Evolutionary conservation across 2,329 filamentous ascomycete genomes (phyloP), one percentile per base, ranked within the genome.

Genomic region (Incumbomyces delicatus): DNA sequence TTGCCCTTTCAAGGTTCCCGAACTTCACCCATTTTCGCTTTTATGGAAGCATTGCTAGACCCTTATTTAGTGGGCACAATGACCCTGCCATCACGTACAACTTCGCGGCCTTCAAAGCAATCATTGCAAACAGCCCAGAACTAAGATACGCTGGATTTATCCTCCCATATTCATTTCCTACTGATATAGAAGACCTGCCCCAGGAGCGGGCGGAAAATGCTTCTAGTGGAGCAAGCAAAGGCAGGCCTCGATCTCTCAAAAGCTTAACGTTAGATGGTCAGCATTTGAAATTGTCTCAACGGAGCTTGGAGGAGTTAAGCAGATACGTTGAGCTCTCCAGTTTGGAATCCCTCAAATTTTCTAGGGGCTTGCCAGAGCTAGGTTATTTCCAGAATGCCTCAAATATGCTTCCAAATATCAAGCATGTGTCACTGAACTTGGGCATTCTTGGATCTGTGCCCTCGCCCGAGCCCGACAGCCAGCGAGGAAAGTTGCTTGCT

Each of bases 401-500:
- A 10, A 35, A 27, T 11, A 41, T 46, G 37, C 43, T 49, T 13
- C 42, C 47, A 29, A 46, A 41, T 16, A 33, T 49, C 42, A 41
- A 46, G 36, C 27, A 49, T 31, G 20, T 49, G 12, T 36, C 35
- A 6, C 37, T 49, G 29, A 49, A 49, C 36, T 46, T 49, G 13
- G n/a, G 12, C 13, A 12, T 16, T 18, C 8, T 46, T 6, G 6
- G 14, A 2, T 20, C n/a, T n/a, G n/a, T n/a, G n/a, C n/a, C n/a
- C n/a, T n/a, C n/a, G n/a, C n/a, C n/a, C n/a, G n/a, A n/a, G n/a
- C n/a, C 14, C 27, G 6, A 17, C 7, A n/a, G 11, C 12, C 10
- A 14, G 3, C 30, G 20, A n/a, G 22, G 27, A n/a, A 27, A 18
- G n/a, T 13, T 48, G 6, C 14, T 43, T 20, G 31, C n/a, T 6